Evolutionary conservation across 805 yeast species (phyloP).

Genomic region (Ogataea ramenticola): DNA sequence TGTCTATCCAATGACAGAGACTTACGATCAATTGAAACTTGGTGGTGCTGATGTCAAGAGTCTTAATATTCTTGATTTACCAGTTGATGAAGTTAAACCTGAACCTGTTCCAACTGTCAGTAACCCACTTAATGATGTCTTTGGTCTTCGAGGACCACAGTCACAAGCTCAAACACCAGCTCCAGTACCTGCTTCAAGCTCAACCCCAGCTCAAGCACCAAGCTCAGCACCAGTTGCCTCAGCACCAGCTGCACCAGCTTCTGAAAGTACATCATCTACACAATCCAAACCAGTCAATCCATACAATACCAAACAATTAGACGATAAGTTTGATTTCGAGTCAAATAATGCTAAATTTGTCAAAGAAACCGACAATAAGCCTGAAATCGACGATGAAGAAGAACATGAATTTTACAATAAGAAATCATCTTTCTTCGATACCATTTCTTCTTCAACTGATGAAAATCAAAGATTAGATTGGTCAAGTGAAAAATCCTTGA

Average conservation of each 20-base stretch:
- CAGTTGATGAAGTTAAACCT: conserved; percentile 57
- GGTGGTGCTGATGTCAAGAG: conserved; percentile 92
- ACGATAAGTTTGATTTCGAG: conserved; percentile 69
- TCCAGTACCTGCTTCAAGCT: background rate
- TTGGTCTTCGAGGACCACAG: conserved; percentile 1
- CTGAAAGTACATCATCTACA: conserved; percentile 1
- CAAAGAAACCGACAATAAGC: conserved; percentile 32
- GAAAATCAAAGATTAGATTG: conserved; percentile 48
- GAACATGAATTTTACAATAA: conserved; percentile 56
- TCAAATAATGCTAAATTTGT: conserved; percentile 65
- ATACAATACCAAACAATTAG: conserved; percentile 33
- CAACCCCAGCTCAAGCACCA: conserved; percentile 11
- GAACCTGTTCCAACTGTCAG: conserved; percentile 29
- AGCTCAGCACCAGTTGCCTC: conserved; percentile 6
- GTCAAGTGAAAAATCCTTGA: conserved; percentile 64
- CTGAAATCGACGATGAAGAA: conserved; percentile 19
- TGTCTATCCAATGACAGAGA: conserved; percentile 59
- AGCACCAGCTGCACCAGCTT: conserved; percentile 1
- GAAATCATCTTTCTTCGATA: conserved; percentile 83
- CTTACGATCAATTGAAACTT: conserved; percentile 73
- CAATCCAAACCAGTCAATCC: conserved; percentile 10
- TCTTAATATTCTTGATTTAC: conserved; percentile 71
- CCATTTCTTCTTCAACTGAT: conserved; percentile 63
- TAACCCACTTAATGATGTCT: conserved; percentile 11
- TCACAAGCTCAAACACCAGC: background rate